These are phyloP conservation scores for Wickerhamiella spandovensis DNA, from an alignment of 805 yeast genomes.

Conservation along the genomic window DNA sequence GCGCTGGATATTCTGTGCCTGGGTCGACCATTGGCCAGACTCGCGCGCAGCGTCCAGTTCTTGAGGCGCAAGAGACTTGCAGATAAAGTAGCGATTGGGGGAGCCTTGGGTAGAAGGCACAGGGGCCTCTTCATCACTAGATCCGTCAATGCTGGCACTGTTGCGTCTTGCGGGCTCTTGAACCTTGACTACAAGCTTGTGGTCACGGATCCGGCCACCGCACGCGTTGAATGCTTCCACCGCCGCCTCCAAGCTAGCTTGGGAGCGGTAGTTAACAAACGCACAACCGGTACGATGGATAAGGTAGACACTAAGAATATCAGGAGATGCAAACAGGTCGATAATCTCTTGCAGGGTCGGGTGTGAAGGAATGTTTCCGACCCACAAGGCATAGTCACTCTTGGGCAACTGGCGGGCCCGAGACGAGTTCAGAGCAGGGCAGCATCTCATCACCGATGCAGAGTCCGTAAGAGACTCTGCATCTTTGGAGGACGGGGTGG, in stretches of 20 bases:
- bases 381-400: constrained; percentile 34
- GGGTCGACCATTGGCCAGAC: constrained; percentile 29
- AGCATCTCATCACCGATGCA: neutral
- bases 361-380: constrained; percentile 28
- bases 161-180: constrained; percentile 6
- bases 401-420: constrained; percentile 21
- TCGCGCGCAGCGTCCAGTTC: constrained; percentile 26
- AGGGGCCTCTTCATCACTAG: neutral
- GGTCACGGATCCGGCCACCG: constrained; percentile 23
- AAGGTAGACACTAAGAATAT: constrained; percentile 27
- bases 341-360: constrained; percentile 27
- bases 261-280: constrained; percentile 26
- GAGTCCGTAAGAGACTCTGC: neutral
- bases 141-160: neutral
- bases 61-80: constrained; percentile 28
- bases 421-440: neutral
- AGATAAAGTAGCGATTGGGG: constrained; percentile 26
- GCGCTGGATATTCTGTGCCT: constrained; percentile 27
- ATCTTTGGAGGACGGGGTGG: neutral
- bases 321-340: constrained; percentile 26
- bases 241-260: constrained; percentile 23
- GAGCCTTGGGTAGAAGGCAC: constrained; percentile 6
- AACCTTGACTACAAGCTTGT: constrained; percentile 23
- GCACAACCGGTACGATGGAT: constrained; percentile 32
- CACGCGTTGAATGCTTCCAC: neutral